Conservation (phyloP, 768 basidiomycete genomes). For the Lactarius akahatsu region DNA sequence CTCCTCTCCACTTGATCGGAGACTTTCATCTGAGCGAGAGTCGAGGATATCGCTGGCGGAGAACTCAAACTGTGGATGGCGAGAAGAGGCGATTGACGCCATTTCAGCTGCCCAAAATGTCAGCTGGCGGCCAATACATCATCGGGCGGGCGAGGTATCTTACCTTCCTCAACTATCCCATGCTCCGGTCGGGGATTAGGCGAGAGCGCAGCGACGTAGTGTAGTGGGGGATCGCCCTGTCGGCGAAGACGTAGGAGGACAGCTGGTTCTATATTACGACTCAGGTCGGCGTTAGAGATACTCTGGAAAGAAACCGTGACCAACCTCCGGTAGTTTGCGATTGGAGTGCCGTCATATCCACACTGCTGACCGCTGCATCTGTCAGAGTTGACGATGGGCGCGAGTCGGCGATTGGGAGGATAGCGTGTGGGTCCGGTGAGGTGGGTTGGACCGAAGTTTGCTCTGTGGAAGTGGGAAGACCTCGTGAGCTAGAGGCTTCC, state of each 20-base stretch:
- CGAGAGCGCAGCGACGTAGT: neutral
- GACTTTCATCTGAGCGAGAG: neutral
- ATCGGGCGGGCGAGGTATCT: neutral
- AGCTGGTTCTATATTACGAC: neutral
- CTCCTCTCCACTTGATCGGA: neutral
- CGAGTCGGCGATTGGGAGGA: neutral
- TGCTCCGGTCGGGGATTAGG: neutral
- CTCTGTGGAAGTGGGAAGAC: neutral
- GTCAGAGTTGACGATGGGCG: neutral
- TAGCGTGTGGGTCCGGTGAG: neutral
- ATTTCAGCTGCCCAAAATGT: neutral
- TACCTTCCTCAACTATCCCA: neutral
- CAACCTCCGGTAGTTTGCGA: constrained; percentile 2
- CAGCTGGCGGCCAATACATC: neutral
- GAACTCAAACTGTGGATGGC: neutral
- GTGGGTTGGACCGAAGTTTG: neutral
- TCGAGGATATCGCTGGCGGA: neutral
- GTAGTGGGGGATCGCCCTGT: neutral
- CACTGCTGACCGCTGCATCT: neutral
- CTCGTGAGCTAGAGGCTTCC: neutral
- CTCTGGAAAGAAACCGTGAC: neutral
- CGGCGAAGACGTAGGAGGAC: neutral
- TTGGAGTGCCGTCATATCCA: neutral
- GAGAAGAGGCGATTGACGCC: neutral
- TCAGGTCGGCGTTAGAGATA: neutral